Evolutionary conservation across 129 eudicot species (phyloP).

Genomic region (Lactuca sativa): DNA sequence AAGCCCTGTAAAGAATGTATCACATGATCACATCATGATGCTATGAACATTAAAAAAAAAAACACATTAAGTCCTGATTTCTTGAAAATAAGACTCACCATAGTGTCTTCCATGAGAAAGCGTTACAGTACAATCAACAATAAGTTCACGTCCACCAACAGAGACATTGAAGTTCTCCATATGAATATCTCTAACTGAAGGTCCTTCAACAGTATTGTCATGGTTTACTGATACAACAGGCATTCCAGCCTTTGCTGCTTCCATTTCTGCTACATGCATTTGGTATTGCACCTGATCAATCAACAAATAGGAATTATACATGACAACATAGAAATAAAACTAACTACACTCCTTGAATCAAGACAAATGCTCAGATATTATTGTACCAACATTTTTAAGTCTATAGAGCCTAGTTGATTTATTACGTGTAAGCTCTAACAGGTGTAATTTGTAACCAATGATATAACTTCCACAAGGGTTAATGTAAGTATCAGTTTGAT

Average conservation of each 20-base stretch:
- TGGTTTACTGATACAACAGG: conserved; percentile 84
- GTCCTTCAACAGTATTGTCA: conserved; percentile 62
- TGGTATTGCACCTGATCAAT: conserved; percentile 70
- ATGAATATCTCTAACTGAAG: conserved; percentile 80
- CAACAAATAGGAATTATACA: not conserved
- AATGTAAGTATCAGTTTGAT: too few relatives aligned
- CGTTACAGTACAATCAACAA: conserved; percentile 81
- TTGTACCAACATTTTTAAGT: not conserved
- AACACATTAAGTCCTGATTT: not conserved
- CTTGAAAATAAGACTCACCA: conserved; percentile 52
- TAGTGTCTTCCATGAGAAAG: conserved; percentile 91
- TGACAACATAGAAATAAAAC: conserved; percentile 16
- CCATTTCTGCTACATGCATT: conserved; percentile 92
- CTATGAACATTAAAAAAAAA: conserved; percentile 1
- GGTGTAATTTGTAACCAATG: too few relatives aligned
- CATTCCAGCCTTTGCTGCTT: conserved; percentile 96
- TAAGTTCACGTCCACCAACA: conserved; percentile 98
- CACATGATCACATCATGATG: not conserved
- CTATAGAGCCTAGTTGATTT: too few relatives aligned
- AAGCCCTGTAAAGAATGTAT: conserved; percentile 54
- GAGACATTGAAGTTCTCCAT: conserved; percentile 91
- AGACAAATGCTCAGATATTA: not conserved
- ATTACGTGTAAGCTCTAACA: too few relatives aligned
- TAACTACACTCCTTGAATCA: conserved; percentile 7
- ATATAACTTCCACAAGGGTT: too few relatives aligned